Evolutionary conservation across 768 basidiomycete species (phyloP), one percentile per base, ranked within the genome.

Genomic region (Hypholoma fasciculare): DNA sequence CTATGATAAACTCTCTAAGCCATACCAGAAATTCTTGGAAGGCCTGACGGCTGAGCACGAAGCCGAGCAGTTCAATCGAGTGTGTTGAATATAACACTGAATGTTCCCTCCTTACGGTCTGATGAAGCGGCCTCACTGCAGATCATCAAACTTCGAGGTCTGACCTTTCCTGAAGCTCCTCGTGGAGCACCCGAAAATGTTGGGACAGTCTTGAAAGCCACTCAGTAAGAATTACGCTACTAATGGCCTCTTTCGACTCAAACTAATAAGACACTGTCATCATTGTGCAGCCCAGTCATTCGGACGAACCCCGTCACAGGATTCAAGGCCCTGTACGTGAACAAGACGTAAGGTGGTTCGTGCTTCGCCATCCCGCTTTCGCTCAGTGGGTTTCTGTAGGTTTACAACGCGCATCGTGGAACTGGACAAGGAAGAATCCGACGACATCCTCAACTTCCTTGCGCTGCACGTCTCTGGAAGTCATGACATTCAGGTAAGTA

Each of bases 1-100:
- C 8, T 89, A 87, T 69, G 84, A 86, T 67, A 74, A 82, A 14
- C 78, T 89, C 20, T 86, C 85, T 1, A 83, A 83, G 8, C 74
- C 79, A 4, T 78, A 77, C 58, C 71, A 77, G 49, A 74, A 72
- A 37, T 85, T 85, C 68, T 72, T 88, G 43, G 84, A 86, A 64
- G 81, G 82, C 7, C 70, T 88, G 13, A 83, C 81, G 1, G 86
- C 86, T 0, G 67, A 79, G 1, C 85, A 88, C 62, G 70, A 74
- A 43, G 84, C 76, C 17, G 69, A 74, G 49, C 68, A 72, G 53
- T 82, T 81, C 68, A 56, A 72, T 39, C 66, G 77, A 34, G 77
- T 78, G 50, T 13, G 68, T 61, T 16, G 39, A 14, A 39, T 3
- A 23, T 7, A 3, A 46, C 17, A 42, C 7, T 42, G 40, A 16